These are phyloP conservation scores for Rhizoctonia solani DNA, from an alignment of 1,284 basidiomycete genomes.

Conservation along the genomic window DNA sequence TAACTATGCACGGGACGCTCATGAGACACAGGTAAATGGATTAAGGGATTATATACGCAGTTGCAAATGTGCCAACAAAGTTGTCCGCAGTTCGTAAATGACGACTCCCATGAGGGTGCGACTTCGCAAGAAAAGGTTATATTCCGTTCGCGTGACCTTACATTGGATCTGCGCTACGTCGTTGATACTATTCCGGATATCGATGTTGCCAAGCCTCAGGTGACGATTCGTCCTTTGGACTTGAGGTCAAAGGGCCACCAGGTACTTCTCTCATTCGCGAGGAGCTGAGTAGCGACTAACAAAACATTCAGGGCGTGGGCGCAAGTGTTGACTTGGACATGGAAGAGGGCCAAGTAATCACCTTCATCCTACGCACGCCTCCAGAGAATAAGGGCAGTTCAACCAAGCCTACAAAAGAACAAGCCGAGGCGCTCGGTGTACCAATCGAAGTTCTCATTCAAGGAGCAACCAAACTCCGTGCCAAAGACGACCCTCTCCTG, in stretches of 20 bases:
- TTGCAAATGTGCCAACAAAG: not conserved
- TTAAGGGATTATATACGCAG: not conserved
- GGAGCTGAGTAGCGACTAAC: not conserved
- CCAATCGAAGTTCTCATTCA: conserved; percentile 56
- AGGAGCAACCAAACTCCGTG: conserved; percentile 57
- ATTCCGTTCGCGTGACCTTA: conserved; percentile 65
- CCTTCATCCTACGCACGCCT: conserved; percentile 76
- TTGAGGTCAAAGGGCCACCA: conserved; percentile 61
- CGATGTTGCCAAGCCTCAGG: conserved; percentile 54
- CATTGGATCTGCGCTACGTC: conserved; percentile 77
- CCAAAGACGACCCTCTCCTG: conserved; percentile 63
- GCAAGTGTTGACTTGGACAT: conserved; percentile 62
- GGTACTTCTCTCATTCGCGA: conserved; percentile 29
- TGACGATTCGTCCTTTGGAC: conserved; percentile 65
- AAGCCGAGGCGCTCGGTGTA: conserved; percentile 54
- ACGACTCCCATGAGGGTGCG: conserved; percentile 51
- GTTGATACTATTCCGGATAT: conserved; percentile 54
- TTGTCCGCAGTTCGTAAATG: conserved; percentile 44
- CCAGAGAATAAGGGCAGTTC: conserved; percentile 46
- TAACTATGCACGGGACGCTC: conserved; percentile 81
- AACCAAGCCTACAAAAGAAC: conserved; percentile 41
- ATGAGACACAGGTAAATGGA: conserved; percentile 58
- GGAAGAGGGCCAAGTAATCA: conserved; percentile 80
- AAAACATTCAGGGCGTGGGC: conserved; percentile 52
- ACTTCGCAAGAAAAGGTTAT: conserved; percentile 61